Conservation (phyloP, 495 filamentous ascomycete genomes). For the Pseudomonodictys pantanalensis region DNA sequence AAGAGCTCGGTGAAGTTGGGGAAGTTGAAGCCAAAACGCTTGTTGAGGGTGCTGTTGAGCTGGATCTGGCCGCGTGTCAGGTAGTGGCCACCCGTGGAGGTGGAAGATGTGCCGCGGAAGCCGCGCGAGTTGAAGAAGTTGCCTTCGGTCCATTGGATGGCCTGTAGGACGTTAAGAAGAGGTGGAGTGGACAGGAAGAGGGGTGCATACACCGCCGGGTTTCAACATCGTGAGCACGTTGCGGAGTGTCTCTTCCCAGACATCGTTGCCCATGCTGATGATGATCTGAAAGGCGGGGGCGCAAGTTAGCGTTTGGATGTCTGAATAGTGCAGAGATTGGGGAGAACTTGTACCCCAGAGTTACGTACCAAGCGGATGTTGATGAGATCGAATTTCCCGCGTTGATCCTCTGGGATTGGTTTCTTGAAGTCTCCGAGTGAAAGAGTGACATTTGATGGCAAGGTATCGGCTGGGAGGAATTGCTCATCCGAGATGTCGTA, state of each 20-base stretch:
- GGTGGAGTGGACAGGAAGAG: too few species aligned
- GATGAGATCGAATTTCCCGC: constrained; percentile 43
- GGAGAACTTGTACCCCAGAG: too few species aligned
- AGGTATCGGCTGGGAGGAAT: constrained; percentile 35
- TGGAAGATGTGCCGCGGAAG: constrained; percentile 10
- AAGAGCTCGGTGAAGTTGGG: constrained; percentile 14
- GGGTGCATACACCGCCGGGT: too few species aligned
- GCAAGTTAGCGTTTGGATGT: too few species aligned
- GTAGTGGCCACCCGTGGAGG: constrained; percentile 4
- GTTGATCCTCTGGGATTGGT: constrained; percentile 38
- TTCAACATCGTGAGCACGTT: constrained; percentile 29
- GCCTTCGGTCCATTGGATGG: constrained; percentile 30
- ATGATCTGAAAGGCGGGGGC: too few species aligned
- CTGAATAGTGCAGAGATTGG: too few species aligned
- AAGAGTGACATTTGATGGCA: constrained; percentile 39
- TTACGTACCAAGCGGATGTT: constrained; percentile 43
- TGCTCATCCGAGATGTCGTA: constrained; percentile 42
- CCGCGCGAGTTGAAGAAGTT: constrained; percentile 22
- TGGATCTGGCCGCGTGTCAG: constrained; percentile 8
- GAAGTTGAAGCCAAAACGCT: constrained; percentile 20
- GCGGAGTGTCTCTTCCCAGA: constrained; percentile 22
- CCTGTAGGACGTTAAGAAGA: too few species aligned
- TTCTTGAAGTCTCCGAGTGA: constrained; percentile 38
- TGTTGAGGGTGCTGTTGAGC: constrained; percentile 4
- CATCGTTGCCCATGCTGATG: constrained; percentile 34